A percentile compares a stretch with the other conserved stretches of the same genome.
phyloP scores from a whole-genome alignment of 805 yeast genomes.

The Peterozyma xylosa region DNA sequence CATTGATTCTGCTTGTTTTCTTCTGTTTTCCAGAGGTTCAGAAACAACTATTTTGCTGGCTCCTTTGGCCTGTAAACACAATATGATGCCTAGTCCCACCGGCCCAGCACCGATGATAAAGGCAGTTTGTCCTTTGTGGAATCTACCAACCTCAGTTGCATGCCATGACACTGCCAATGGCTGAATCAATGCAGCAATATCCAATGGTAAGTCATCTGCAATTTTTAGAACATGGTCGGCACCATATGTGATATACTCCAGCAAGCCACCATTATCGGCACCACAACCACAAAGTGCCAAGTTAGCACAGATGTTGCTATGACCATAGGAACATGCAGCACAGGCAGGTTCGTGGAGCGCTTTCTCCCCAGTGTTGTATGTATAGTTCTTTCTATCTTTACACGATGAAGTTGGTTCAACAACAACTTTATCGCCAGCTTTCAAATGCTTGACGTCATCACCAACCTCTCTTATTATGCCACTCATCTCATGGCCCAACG shows the following conservation, averaged over 20 bases:
- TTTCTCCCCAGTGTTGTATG: neutral
- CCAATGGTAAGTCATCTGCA: constrained; percentile 32
- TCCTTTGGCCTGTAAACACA: constrained; percentile 41
- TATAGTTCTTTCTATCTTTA: constrained; percentile 27
- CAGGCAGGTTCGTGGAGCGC: constrained; percentile 20
- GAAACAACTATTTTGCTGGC: constrained; percentile 44
- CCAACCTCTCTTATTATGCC: constrained; percentile 40
- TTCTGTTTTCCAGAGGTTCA: constrained; percentile 53
- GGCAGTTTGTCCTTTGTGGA: constrained; percentile 36
- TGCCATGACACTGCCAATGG: constrained; percentile 57
- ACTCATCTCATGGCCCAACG: constrained; percentile 49
- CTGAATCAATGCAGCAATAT: constrained; percentile 50
- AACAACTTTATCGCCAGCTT: constrained; percentile 40
- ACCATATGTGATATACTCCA: constrained; percentile 34
- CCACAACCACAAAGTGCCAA: constrained; percentile 49
- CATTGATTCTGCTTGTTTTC: constrained; percentile 43
- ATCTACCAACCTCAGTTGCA: constrained; percentile 38
- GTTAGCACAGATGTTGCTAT: constrained; percentile 43
- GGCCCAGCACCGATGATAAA: constrained; percentile 50
- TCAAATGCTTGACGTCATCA: constrained; percentile 27
- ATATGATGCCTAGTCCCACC: constrained; percentile 45
- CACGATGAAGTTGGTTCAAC: constrained; percentile 43
- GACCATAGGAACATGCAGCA: constrained; percentile 40
- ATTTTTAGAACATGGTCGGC: constrained; percentile 31
- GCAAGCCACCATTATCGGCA: constrained; percentile 42